Evolutionary conservation across 768 basidiomycete species (phyloP).

Genomic region (Podaxis sp.): DNA sequence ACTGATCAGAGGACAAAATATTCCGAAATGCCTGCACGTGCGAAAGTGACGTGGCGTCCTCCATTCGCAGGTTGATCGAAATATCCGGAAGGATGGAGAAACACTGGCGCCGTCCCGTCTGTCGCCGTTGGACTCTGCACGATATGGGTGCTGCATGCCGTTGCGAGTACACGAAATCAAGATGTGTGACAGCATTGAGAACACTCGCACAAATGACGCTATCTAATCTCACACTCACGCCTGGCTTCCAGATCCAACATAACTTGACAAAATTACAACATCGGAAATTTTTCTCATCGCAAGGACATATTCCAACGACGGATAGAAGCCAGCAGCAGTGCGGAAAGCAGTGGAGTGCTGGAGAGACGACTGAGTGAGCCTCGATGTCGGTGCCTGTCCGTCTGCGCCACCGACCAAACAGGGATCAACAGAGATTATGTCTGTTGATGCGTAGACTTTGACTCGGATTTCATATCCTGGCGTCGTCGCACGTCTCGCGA

Average conservation of each 20-base stretch:
- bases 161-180: too few species aligned
- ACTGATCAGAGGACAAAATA: conserved; percentile 12
- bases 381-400: neutral
- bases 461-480: conserved; percentile 21
- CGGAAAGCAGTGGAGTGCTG: neutral
- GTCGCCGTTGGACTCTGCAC: neutral
- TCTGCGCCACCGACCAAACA: conserved; percentile 36
- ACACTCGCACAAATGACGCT: conserved; percentile 18
- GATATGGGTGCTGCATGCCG: neutral
- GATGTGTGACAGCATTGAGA: too few species aligned
- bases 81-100: neutral
- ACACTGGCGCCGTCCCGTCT: neutral
- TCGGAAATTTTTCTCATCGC: neutral
- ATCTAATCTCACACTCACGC: conserved; percentile 24
- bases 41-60: conserved; percentile 37
- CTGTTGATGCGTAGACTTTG: conserved; percentile 15
- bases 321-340: neutral
- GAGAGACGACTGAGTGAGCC: neutral
- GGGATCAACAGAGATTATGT: conserved; percentile 30
- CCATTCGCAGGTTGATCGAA: conserved; percentile 10
- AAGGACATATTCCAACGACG: neutral
- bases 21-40: conserved; percentile 25
- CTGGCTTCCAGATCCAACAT: neutral
- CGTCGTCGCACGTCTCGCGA: conserved; percentile 15
- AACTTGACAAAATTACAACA: neutral